Conservation (phyloP, 2,329 filamentous ascomycete genomes). For the Seiridium unicorne region DNA sequence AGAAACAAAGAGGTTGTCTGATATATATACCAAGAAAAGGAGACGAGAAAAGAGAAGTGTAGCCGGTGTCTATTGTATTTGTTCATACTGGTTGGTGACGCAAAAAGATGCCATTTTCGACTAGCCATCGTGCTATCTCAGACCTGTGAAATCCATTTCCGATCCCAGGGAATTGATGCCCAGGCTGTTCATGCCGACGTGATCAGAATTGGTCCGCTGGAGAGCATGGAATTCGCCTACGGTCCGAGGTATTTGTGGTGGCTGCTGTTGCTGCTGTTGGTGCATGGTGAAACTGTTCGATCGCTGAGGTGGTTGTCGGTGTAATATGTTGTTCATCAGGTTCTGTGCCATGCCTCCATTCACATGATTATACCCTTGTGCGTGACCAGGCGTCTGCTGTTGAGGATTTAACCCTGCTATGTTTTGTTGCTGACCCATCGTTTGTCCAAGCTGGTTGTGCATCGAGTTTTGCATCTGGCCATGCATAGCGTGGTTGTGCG, state of each 20-base stretch:
- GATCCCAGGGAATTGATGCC: slow-evolving; percentile 33
- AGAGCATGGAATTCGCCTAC: slow-evolving; percentile 50
- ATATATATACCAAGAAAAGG: neutral
- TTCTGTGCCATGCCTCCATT: slow-evolving; percentile 15
- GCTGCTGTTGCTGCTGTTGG: slow-evolving; percentile 24
- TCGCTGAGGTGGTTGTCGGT: slow-evolving; percentile 34
- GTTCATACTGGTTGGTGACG: neutral
- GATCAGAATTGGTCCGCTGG: slow-evolving; percentile 43
- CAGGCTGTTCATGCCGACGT: slow-evolving; percentile 30
- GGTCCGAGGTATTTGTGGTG: slow-evolving; percentile 35
- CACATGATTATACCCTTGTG: slow-evolving; percentile 22
- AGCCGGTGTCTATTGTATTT: neutral
- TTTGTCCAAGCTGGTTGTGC: slow-evolving; percentile 22
- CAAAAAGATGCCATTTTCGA: neutral
- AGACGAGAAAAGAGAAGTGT: neutral
- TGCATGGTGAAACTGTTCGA: slow-evolving; percentile 38
- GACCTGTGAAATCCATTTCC: slow-evolving; percentile 38
- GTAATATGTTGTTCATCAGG: slow-evolving; percentile 30
- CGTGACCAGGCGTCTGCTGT: slow-evolving; percentile 23
- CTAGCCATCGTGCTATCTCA: slow-evolving; percentile 24
- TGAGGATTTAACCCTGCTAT: slow-evolving; percentile 29
- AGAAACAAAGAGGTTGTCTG: neutral
- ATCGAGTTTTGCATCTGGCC: slow-evolving; percentile 32
- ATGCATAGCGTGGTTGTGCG: slow-evolving; percentile 29
- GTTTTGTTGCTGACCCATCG: slow-evolving; percentile 28